phyloP scores from a whole-genome alignment of 2,329 filamentous ascomycete genomes.

The Coniochaeta ligniaria region DNA sequence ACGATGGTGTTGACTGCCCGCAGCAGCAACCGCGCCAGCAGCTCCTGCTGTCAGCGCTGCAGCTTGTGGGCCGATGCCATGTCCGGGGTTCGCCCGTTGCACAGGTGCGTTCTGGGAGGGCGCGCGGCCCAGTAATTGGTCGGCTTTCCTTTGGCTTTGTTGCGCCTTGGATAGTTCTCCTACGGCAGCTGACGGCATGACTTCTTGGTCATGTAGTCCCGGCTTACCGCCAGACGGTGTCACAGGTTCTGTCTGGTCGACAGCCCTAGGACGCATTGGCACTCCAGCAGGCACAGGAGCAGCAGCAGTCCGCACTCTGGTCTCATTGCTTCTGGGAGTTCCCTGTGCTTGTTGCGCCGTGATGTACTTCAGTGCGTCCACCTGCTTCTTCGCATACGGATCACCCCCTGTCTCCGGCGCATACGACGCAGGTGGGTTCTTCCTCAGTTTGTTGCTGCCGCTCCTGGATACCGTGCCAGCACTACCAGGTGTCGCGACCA shows the following conservation, averaged over 20 bases:
- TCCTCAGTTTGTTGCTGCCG: constrained; percentile 52
- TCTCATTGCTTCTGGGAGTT: not conserved
- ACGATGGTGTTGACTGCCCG: constrained; percentile 3
- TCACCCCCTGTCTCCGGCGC: constrained; percentile 20
- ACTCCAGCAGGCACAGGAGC: not conserved
- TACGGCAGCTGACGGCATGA: constrained; percentile 1
- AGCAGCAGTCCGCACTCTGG: not conserved
- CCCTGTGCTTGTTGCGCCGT: not conserved
- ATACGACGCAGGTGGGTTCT: constrained; percentile 37
- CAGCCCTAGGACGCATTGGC: not conserved
- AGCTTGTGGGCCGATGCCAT: not conserved
- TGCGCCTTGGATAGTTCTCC: constrained; percentile 13
- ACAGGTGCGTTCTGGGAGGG: constrained; percentile 7
- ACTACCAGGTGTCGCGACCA: constrained; percentile 21
- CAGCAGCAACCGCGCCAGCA: constrained; percentile 7
- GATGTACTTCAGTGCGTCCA: constrained; percentile 30
- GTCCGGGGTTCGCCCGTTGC: constrained; percentile 4
- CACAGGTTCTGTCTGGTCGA: not conserved
- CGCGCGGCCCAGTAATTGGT: constrained; percentile 12
- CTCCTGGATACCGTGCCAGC: constrained; percentile 34
- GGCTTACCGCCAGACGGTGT: not conserved
- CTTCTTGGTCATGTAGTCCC: not conserved
- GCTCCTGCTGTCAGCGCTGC: constrained; percentile 2
- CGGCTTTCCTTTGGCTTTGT: constrained; percentile 14
- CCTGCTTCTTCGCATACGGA: constrained; percentile 33